Percentiles rank a stretch among this genome's conserved stretches.
phyloP scores from a whole-genome alignment of 1,284 basidiomycete species.

The Phellopilus nigrolimitatus region DNA sequence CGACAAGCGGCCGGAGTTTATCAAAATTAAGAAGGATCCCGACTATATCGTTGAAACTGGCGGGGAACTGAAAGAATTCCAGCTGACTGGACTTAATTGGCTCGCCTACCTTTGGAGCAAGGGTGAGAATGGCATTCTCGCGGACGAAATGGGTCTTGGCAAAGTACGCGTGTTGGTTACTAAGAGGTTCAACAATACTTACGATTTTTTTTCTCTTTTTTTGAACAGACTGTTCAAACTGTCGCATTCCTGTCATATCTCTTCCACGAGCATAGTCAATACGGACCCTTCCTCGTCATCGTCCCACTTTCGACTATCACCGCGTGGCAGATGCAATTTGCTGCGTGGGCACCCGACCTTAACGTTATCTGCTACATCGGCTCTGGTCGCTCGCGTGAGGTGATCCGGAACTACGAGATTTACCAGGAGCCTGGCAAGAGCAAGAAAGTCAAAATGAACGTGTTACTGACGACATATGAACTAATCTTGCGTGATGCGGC shows the following conservation, averaged over 20 bases:
- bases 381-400: slow-evolving; percentile 80
- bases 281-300: slow-evolving; percentile 96
- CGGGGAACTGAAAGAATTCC: slow-evolving; percentile 94
- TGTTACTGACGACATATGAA: slow-evolving; percentile 96
- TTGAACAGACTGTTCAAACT: slow-evolving; percentile 85
- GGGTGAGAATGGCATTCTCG: slow-evolving; percentile 94
- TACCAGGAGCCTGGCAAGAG: slow-evolving; percentile 51
- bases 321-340: slow-evolving; percentile 97
- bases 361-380: slow-evolving; percentile 98
- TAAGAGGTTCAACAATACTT: too few relatives aligned
- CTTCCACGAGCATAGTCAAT: slow-evolving; percentile 90
- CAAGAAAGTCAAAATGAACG: slow-evolving; percentile 95
- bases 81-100: slow-evolving; percentile 98
- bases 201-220: too few relatives aligned
- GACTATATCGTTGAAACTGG: slow-evolving; percentile 78
- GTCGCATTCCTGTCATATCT: slow-evolving; percentile 95
- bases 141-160: slow-evolving; percentile 99
- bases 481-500: slow-evolving; percentile 88
- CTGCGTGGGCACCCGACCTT: slow-evolving; percentile 92
- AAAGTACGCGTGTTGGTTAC: too few relatives aligned
- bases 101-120: slow-evolving; percentile 94
- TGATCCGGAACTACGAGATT: slow-evolving; percentile 93
- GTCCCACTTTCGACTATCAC: slow-evolving; percentile 98
- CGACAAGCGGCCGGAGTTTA: slow-evolving; percentile 75
- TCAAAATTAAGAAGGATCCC: slow-evolving; percentile 88